phyloP scores from a whole-genome alignment of 2,329 filamentous ascomycete species.

The Tetracladium maxilliforme region DNA sequence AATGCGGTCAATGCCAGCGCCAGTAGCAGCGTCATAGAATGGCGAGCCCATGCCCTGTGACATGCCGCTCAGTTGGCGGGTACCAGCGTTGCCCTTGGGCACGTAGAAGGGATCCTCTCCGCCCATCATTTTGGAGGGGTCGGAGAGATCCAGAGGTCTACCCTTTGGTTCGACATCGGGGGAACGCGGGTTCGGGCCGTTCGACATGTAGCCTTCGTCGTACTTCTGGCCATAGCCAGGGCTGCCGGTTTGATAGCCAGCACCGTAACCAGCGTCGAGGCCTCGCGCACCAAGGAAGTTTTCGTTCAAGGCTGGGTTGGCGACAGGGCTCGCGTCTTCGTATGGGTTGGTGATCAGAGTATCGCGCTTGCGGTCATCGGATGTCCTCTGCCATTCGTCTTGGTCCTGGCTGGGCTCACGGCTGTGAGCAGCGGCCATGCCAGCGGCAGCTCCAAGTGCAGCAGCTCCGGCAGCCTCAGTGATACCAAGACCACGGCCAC shows the following conservation, averaged over 20 bases:
- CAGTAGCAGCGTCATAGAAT: slow-evolving; percentile 79
- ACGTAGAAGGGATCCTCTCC: slow-evolving; percentile 53
- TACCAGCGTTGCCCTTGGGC: slow-evolving; percentile 41
- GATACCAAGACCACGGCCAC: slow-evolving; percentile 1
- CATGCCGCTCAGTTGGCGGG: slow-evolving; percentile 76
- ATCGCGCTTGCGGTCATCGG: slow-evolving; percentile 48
- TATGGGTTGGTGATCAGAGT: slow-evolving; percentile 54
- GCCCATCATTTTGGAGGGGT: slow-evolving; percentile 29
- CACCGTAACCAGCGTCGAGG: slow-evolving; percentile 22
- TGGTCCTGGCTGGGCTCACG: slow-evolving; percentile 40
- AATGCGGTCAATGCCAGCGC: slow-evolving; percentile 77
- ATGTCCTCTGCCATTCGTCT: slow-evolving; percentile 49
- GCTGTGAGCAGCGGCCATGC: slow-evolving; percentile 38
- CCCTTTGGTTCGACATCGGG: slow-evolving; percentile 24
- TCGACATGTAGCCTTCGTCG: slow-evolving; percentile 93
- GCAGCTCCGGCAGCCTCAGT: slow-evolving; percentile 17
- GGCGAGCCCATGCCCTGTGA: slow-evolving; percentile 86
- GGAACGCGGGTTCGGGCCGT: slow-evolving; percentile 38
- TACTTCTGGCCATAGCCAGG: slow-evolving; percentile 43
- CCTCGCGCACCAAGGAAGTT: slow-evolving; percentile 28
- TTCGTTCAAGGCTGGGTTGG: too few species aligned
- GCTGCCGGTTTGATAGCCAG: slow-evolving; percentile 30
- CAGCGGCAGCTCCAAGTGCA: slow-evolving; percentile 30
- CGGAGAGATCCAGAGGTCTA: slow-evolving; percentile 25
- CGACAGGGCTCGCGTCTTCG: slow-evolving; percentile 48